A percentile compares a stretch with the other conserved stretches of the same genome.
These are phyloP conservation scores for Acacia concinna DNA, from an alignment of 331 rosid genomes.

Conservation along the genomic window DNA sequence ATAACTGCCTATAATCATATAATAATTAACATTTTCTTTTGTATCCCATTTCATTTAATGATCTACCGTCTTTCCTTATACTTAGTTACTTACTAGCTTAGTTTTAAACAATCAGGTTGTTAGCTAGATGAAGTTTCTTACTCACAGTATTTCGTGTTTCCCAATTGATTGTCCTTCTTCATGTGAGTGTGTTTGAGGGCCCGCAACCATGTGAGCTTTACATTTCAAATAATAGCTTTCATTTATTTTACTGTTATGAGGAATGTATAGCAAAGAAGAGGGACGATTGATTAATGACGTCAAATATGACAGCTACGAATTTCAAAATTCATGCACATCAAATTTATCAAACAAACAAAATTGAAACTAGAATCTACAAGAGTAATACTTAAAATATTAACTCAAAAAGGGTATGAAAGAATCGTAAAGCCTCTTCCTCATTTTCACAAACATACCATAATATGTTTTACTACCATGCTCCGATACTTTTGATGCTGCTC, in stretches of 20 bases:
- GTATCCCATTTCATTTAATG: constrained; percentile 1
- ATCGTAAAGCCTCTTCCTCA: background rate
- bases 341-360: background rate
- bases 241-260: background rate
- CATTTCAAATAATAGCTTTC: background rate
- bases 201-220: background rate
- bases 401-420: background rate
- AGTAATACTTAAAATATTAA: background rate
- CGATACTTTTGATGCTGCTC: constrained; percentile 74
- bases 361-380: constrained; percentile 9
- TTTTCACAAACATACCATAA: constrained; percentile 52
- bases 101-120: background rate
- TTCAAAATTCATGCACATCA: constrained; percentile 20
- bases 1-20: background rate
- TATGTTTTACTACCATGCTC: constrained; percentile 67
- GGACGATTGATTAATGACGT: constrained; percentile 9
- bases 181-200: background rate
- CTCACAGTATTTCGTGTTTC: constrained; percentile 1
- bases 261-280: background rate
- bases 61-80: constrained; percentile 4
- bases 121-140: constrained; percentile 11
- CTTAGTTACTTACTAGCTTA: constrained; percentile 6
- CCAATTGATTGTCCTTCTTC: constrained; percentile 10
- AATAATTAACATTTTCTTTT: background rate
- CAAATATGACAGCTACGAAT: constrained; percentile 6